These are phyloP conservation scores for Colletotrichum sp. DNA, from an alignment of 2,329 filamentous ascomycete genomes.

Conservation along the genomic window DNA sequence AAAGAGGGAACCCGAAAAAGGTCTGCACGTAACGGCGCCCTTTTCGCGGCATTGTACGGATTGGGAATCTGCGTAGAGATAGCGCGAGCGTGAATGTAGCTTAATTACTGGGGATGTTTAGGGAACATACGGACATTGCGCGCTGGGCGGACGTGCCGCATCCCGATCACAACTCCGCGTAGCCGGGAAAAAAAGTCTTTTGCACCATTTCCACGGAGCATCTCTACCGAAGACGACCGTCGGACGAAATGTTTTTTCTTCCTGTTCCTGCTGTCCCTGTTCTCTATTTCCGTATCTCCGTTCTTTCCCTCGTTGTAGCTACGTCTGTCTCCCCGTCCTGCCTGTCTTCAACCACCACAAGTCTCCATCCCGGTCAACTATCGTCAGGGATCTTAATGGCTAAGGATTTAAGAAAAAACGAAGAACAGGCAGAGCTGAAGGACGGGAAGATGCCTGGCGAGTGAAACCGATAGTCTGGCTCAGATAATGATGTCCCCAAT, in stretches of 20 bases:
- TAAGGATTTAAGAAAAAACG: not conserved
- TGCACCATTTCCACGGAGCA: not conserved
- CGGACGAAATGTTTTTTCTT: not conserved
- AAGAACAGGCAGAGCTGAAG: not conserved
- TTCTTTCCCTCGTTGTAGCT: not conserved
- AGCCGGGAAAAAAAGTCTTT: not conserved
- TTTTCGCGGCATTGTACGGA: not conserved
- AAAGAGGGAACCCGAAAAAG: not conserved
- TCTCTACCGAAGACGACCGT: not conserved
- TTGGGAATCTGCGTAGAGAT: not conserved
- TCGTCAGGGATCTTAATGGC: not conserved
- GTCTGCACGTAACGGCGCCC: not conserved
- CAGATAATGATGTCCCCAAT: not conserved
- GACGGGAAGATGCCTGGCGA: not conserved
- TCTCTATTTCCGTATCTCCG: not conserved
- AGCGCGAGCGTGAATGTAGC: not conserved
- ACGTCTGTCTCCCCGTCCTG: not conserved
- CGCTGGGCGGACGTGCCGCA: not conserved
- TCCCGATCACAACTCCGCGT: not conserved
- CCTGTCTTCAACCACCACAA: not conserved
- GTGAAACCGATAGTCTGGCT: slow-evolving; percentile 8
- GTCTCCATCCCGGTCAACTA: not conserved
- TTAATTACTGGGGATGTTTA: not conserved
- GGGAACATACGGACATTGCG: not conserved
- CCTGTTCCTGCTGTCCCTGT: not conserved